phyloP scores from a whole-genome alignment of 148 eudicot genomes.

The Amaranthus palmeri region DNA sequence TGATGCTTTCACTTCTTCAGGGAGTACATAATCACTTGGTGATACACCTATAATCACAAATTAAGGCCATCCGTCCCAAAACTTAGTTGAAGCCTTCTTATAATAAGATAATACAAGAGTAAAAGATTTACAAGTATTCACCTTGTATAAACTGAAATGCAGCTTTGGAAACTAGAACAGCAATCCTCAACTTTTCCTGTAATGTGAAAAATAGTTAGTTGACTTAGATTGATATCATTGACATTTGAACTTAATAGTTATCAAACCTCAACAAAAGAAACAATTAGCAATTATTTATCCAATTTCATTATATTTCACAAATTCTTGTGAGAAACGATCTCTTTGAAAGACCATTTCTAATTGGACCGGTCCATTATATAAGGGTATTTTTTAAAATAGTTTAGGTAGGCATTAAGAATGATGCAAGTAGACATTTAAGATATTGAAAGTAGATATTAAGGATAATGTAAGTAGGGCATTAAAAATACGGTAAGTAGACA shows the following conservation, averaged over 20 bases:
- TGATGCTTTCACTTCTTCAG: slow-evolving; percentile 67
- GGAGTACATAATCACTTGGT: slow-evolving; percentile 62
- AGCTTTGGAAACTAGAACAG: slow-evolving; percentile 48
- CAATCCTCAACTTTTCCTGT: slow-evolving; percentile 47
- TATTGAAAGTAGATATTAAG: too few species aligned
- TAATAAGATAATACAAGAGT: not conserved
- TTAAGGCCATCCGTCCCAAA: not conserved
- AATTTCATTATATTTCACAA: too few species aligned
- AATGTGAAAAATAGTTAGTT: slow-evolving; percentile 3
- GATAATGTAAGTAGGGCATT: too few species aligned
- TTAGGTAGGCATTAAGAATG: too few species aligned
- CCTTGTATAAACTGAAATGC: slow-evolving; percentile 51
- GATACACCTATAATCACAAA: slow-evolving; percentile 49
- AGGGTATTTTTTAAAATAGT: too few species aligned
- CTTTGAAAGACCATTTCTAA: too few species aligned
- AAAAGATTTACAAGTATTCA: slow-evolving; percentile 9
- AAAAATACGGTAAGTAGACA: too few species aligned
- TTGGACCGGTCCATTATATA: too few species aligned
- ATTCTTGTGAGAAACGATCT: too few species aligned
- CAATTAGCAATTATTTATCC: not conserved
- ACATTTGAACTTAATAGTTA: not conserved
- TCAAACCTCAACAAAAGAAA: not conserved
- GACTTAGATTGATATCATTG: not conserved
- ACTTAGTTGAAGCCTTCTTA: not conserved
- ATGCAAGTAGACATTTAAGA: too few species aligned